These are phyloP conservation scores for Pleurozium schreberi DNA, from an alignment of 225 moss, liverwort and hornwort genomes.

Conservation along the genomic window DNA sequence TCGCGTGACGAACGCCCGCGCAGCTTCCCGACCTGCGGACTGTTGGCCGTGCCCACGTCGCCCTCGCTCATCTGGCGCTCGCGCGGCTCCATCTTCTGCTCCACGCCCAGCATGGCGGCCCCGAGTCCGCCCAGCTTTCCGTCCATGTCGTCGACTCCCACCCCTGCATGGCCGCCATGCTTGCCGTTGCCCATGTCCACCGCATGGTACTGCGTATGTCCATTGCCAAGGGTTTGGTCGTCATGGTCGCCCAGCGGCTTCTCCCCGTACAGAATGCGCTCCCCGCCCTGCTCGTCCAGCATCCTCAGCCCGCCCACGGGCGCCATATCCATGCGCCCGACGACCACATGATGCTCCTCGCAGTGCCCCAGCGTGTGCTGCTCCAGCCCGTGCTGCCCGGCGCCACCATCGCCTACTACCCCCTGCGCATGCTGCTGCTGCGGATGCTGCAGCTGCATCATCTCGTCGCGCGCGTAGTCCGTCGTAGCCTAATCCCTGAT, in stretches of 20 bases:
- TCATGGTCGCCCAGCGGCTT: slow-evolving; percentile 20
- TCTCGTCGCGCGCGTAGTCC: background rate
- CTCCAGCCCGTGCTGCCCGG: background rate
- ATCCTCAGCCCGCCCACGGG: slow-evolving; percentile 21
- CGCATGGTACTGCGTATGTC: slow-evolving; percentile 8
- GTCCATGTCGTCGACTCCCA: slow-evolving; percentile 13
- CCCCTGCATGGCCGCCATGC: slow-evolving; percentile 1
- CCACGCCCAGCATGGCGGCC: slow-evolving; percentile 22
- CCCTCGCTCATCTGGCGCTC: slow-evolving; percentile 26
- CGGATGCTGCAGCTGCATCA: slow-evolving; percentile 17
- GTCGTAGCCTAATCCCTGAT: background rate
- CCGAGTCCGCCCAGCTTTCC: slow-evolving; percentile 22
- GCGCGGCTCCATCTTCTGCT: slow-evolving; percentile 16
- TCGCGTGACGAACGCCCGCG: slow-evolving; percentile 19
- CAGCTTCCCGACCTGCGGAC: slow-evolving; percentile 21
- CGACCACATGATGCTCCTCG: slow-evolving; percentile 41
- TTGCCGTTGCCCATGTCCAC: slow-evolving; percentile 33
- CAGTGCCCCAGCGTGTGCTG: background rate
- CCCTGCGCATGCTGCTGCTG: slow-evolving; percentile 17
- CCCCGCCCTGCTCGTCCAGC: slow-evolving; percentile 24
- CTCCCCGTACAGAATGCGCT: slow-evolving; percentile 38
- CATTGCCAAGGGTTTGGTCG: slow-evolving; percentile 15
- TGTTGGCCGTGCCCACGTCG: slow-evolving; percentile 30
- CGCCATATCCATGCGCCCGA: slow-evolving; percentile 40
- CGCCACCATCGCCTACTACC: background rate